Percentiles rank a stretch among this genome's conserved stretches.
phyloP scores from a whole-genome alignment of 495 filamentous ascomycete genomes.

The Aspergillus incahuasiensis region DNA sequence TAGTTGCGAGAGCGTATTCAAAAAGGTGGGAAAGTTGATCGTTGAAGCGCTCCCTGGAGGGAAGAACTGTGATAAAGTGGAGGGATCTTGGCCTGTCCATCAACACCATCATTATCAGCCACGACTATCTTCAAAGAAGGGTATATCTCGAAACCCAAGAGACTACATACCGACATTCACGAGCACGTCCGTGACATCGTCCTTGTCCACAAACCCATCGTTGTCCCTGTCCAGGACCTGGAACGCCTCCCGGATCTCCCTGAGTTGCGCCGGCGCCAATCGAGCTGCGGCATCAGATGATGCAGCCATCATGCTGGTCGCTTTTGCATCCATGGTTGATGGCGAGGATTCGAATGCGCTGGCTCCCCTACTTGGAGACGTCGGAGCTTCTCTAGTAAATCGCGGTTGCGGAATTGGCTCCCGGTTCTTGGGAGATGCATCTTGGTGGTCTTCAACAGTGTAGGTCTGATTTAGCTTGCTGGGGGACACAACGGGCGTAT shows the following conservation, averaged over 20 bases:
- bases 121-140: neutral
- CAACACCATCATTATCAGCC: neutral
- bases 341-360: slow-evolving; percentile 27
- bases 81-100: slow-evolving; percentile 47
- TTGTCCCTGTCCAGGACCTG: slow-evolving; percentile 80
- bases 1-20: slow-evolving; percentile 68
- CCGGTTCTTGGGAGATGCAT: slow-evolving; percentile 22
- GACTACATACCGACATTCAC: slow-evolving; percentile 59
- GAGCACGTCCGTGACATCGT: slow-evolving; percentile 77
- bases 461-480: slow-evolving; percentile 48
- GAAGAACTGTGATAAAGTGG: slow-evolving; percentile 70
- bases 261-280: slow-evolving; percentile 61
- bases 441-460: slow-evolving; percentile 37
- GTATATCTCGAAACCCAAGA: neutral
- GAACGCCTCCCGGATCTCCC: slow-evolving; percentile 79
- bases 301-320: slow-evolving; percentile 22
- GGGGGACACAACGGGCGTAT: slow-evolving; percentile 41
- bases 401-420: slow-evolving; percentile 37
- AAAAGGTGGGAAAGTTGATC: slow-evolving; percentile 77
- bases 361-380: slow-evolving; percentile 42
- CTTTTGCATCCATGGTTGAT: slow-evolving; percentile 25
- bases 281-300: slow-evolving; percentile 54
- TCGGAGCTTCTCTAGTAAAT: slow-evolving; percentile 37
- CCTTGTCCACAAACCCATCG: slow-evolving; percentile 67
- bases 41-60: slow-evolving; percentile 60